Base-by-base conservation (phyloP, 331 rosid genomes). In the Prunus yedoensis region DNA sequence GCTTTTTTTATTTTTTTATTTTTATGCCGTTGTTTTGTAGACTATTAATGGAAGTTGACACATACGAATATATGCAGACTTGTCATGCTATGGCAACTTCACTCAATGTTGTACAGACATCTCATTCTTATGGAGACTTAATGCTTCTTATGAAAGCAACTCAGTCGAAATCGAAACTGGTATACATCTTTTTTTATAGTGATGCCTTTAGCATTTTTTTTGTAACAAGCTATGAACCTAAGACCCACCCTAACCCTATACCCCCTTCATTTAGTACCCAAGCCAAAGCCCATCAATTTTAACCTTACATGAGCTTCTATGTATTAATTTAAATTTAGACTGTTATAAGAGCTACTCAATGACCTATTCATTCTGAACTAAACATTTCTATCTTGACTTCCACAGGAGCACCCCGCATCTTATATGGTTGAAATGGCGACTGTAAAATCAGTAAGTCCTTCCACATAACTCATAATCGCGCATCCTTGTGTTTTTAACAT, bases 401-500 rank as follows among this genome's bases (percentile, higher is more conserved):
- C 83, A 74, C 94, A 94, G 99, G 91, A 82, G 80, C 83, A 80
- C 18, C 97, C 96, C 35, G 88, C 97, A 13, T 84, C 70, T 77
- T 94, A 75, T 77, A 85, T 94, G 99, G 91, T 90, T 78, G 99
- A 90, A 88, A 85, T 92, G 89, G 87, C 97, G 8, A 84, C 73
- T 77, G 76, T 84, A 81, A 88, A 89, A 84, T 84, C 91, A 28
- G 97, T 92, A 75, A 91, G 97, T 86, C 73, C 76, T 64, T 79
- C 43, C 50, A 81, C 70, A 64, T 76, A 71, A 72, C 43, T 38
- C 43, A 73, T 45, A 56, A 21, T 11, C 15, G 17, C 50, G 15
- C 61, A 56, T 56, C 61, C 15, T 56, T 23, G 61, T 56, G 28
- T 56, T 11, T 56, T 20, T 56, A 56, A 20, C 38, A 59, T 79